Evolutionary conservation across 1,284 basidiomycete genomes (phyloP).

Genomic region (Ceraceosorus guamensis): DNA sequence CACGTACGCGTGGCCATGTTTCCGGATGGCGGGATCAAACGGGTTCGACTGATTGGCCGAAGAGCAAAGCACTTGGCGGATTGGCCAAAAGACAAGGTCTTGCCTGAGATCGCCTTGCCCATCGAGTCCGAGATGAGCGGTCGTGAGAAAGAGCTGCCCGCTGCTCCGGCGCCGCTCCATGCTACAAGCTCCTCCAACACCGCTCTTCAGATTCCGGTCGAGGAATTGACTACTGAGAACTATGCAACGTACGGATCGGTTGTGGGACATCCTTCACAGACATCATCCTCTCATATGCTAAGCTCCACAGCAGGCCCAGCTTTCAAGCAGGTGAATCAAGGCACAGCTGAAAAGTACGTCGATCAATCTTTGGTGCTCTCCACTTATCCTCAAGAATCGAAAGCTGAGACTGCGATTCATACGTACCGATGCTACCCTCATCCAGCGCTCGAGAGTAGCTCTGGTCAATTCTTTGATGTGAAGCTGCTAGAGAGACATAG

Average conservation of each 20-base stretch:
- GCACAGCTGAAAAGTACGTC: conserved; percentile 36
- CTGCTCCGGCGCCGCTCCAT: conserved; percentile 15
- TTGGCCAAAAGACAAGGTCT: conserved; percentile 6
- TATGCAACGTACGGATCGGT: conserved; percentile 12
- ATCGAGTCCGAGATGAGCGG: conserved; percentile 17
- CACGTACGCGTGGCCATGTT: conserved; percentile 84
- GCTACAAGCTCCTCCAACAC: not conserved
- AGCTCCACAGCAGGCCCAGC: not conserved
- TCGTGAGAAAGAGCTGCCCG: conserved; percentile 21
- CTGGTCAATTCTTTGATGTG: too few relatives aligned
- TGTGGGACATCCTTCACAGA: conserved; percentile 2
- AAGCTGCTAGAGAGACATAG: conserved; percentile 38
- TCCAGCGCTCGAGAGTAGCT: too few relatives aligned
- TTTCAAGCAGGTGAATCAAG: conserved; percentile 36
- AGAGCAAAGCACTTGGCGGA: conserved; percentile 48
- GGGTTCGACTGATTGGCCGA: conserved; percentile 72
- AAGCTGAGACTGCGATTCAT: conserved; percentile 30
- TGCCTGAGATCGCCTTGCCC: conserved; percentile 28
- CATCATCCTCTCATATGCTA: not conserved
- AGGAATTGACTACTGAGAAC: too few relatives aligned
- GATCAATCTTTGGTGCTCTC: conserved; percentile 20
- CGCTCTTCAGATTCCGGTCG: conserved; percentile 19
- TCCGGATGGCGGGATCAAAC: conserved; percentile 92
- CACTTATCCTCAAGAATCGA: conserved; percentile 18
- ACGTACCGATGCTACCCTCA: conserved; percentile 36